A percentile compares a stretch with the other conserved stretches of the same genome.
These are phyloP conservation scores for Didymella lethalis DNA, from an alignment of 2,329 filamentous ascomycete genomes.

Conservation along the genomic window DNA sequence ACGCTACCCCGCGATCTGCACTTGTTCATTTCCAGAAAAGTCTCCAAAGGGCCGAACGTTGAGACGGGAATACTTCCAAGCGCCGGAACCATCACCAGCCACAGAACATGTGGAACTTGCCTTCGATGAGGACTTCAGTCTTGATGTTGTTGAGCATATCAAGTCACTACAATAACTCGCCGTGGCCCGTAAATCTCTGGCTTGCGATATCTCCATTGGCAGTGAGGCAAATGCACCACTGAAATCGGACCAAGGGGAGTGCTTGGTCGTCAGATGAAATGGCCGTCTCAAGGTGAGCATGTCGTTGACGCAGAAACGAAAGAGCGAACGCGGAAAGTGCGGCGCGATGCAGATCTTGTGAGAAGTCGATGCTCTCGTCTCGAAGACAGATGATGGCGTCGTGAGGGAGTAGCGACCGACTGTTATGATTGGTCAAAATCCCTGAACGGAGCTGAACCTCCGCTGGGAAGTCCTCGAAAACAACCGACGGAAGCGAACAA, in stretches of 20 bases:
- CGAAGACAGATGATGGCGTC: not conserved
- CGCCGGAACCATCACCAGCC: not conserved
- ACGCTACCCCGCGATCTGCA: conserved; percentile 14
- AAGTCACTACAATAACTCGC: not conserved
- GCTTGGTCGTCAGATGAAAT: not conserved
- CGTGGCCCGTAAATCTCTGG: not conserved
- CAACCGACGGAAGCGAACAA: not conserved
- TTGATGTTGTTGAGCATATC: not conserved
- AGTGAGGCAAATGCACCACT: not conserved
- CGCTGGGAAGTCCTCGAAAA: not conserved
- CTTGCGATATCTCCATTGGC: not conserved
- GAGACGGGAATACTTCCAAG: conserved; percentile 1
- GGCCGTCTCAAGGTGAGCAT: not conserved
- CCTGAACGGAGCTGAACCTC: not conserved
- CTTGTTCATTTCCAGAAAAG: conserved; percentile 5
- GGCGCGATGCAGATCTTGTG: not conserved
- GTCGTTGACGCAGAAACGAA: not conserved
- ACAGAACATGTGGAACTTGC: conserved; percentile 3
- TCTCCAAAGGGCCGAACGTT: conserved; percentile 4
- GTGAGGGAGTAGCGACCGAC: not conserved
- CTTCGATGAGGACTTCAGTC: not conserved
- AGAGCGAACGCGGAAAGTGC: conserved; percentile 4
- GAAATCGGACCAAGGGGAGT: not conserved
- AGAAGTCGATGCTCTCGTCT: not conserved
- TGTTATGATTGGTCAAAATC: not conserved